Evolutionary conservation across 108 stramenopile genomes (phyloP), one percentile per base, ranked within the genome.

Genomic region (Licmophora abbreviata): DNA sequence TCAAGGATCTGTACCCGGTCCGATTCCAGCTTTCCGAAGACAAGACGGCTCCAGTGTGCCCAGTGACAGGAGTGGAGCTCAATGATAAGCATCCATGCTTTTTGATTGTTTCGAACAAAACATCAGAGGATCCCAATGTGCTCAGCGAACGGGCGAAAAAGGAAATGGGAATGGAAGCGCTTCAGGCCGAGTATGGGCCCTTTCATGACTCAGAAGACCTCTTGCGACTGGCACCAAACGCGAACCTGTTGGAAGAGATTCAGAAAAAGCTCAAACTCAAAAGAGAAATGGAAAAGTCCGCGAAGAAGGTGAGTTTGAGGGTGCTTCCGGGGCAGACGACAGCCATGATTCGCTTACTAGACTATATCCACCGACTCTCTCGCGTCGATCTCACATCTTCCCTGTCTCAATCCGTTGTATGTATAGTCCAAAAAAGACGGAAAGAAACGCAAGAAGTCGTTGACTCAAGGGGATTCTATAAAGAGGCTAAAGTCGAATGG

Each of bases 101-200:
- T 23, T 32, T 85, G 3, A 48, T 90, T 50, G n/a, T n/a, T n/a
- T n/a, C n/a, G 71, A 76, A 9, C 69, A 40, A 40, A 12, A 9
- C 34, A 18, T 40, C 38, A 4, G 68, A 56, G 10, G 70, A 74
- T 31, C 48, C 34, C 48, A 90, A 90, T 64, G 81, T 85, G 30
- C 44, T 90, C 25, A 81, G 76, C 46, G 69, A 75, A 59, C 58
- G 70, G 7, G 83, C 78, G 14, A 61, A 83, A 0, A 61, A 78
- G 54, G 80, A 85, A 59, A 66, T 90, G 63, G 67, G 75, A 25
- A 47, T 63, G 9, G 45, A 63, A 3, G 72, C 72, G 14, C 25
- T 90, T 20, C 70, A 76, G 44, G 57, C 42, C 0, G 83, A 90
- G 35, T 85, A 77, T 46, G 88, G 88, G 12, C 74, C 74, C 21